phyloP scores from a whole-genome alignment of 2,329 filamentous ascomycete genomes.

The Orbilia quercus region DNA sequence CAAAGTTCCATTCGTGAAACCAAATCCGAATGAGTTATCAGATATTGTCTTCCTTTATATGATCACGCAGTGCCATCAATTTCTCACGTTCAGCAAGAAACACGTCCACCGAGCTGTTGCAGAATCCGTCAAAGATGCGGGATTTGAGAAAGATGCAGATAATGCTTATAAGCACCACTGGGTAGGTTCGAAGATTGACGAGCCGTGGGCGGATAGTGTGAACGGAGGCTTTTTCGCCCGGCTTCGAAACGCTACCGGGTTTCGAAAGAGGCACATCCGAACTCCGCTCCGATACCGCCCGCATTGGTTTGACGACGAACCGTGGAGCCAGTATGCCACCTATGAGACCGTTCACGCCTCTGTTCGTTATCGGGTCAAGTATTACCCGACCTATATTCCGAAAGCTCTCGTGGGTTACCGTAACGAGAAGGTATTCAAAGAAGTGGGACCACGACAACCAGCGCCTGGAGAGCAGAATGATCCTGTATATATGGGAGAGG shows the following conservation, averaged over 20 bases:
- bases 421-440: slow-evolving; percentile 11
- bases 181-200: slow-evolving; percentile 36
- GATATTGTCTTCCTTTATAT: slow-evolving; percentile 67
- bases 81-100: slow-evolving; percentile 62
- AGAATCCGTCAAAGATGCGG: slow-evolving; percentile 5
- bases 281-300: slow-evolving; percentile 47
- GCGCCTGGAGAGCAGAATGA: slow-evolving; percentile 1
- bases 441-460: neutral
- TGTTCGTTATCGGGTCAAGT: slow-evolving; percentile 21
- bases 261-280: slow-evolving; percentile 30
- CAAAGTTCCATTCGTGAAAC: slow-evolving; percentile 10
- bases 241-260: slow-evolving; percentile 6
- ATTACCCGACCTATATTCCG: slow-evolving; percentile 25
- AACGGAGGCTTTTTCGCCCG: neutral
- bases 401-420: slow-evolving; percentile 37
- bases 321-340: slow-evolving; percentile 32
- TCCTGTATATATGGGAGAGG: slow-evolving; percentile 9
- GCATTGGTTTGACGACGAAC: slow-evolving; percentile 47
- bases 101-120: slow-evolving; percentile 59
- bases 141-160: neutral
- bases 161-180: slow-evolving; percentile 25
- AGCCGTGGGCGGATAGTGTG: neutral
- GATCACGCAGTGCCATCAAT: slow-evolving; percentile 64
- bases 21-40: slow-evolving; percentile 39
- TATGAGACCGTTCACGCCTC: slow-evolving; percentile 39